Conservation (phyloP, 257 asterid genomes). For the Misopates orontium region DNA sequence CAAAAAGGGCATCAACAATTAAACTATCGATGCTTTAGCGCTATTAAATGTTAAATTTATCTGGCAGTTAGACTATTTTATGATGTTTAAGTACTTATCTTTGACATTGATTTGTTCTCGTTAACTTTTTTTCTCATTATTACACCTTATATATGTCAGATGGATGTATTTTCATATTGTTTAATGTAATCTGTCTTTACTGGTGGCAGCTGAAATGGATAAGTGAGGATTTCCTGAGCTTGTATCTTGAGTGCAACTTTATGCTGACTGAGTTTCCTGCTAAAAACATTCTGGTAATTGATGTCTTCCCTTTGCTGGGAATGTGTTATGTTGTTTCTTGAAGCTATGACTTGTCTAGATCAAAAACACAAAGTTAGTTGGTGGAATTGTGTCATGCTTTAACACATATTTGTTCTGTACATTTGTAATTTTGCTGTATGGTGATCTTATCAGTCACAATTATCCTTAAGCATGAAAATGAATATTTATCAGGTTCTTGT, state of each 20-base stretch:
- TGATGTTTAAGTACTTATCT: constrained; percentile 30
- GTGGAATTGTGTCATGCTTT: constrained; percentile 22
- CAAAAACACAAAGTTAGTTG: constrained; percentile 27
- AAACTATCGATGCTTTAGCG: constrained; percentile 38
- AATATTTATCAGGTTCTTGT: constrained; percentile 29
- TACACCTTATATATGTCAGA: constrained; percentile 45
- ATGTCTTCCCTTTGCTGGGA: constrained; percentile 61
- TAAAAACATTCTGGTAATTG: constrained; percentile 68
- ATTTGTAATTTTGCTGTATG: constrained; percentile 4
- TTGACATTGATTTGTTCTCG: constrained; percentile 27
- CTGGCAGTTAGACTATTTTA: constrained; percentile 2
- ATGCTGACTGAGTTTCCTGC: constrained; percentile 91
- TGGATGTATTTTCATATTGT: constrained; percentile 50
- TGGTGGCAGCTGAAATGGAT: constrained; percentile 87
- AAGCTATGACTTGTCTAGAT: constrained; percentile 17
- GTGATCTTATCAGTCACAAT: constrained; percentile 20
- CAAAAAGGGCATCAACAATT: constrained; percentile 70
- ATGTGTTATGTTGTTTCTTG: constrained; percentile 37
- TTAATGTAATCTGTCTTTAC: constrained; percentile 82
- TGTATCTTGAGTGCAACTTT: constrained; percentile 79
- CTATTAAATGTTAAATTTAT: constrained; percentile 28
- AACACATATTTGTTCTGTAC: constrained; percentile 2
- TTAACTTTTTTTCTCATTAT: constrained; percentile 30
- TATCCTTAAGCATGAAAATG: constrained; percentile 6
- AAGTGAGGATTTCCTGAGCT: constrained; percentile 85